A percentile compares a stretch with the other conserved stretches of the same genome.
phyloP scores from a whole-genome alignment of 768 basidiomycete species.

The Podaxis sp. region DNA sequence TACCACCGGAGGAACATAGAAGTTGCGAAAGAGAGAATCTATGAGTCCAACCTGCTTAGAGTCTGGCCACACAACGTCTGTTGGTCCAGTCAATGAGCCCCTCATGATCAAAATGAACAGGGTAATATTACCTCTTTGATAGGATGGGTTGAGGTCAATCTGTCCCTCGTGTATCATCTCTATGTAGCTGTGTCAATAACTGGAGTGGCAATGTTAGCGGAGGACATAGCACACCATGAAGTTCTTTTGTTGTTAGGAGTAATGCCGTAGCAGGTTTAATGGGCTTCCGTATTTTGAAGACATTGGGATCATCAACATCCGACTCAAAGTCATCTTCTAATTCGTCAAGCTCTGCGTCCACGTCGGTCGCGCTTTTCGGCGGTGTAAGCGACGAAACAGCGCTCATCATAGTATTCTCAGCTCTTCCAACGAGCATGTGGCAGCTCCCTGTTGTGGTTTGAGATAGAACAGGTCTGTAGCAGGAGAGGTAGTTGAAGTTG shows the following conservation, averaged over 20 bases:
- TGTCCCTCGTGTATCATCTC: constrained; percentile 65
- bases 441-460: background rate
- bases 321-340: constrained; percentile 45
- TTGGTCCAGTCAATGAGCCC: background rate
- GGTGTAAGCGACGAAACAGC: background rate
- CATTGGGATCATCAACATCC: constrained; percentile 35
- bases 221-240: constrained; percentile 41
- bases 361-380: constrained; percentile 8
- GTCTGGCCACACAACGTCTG: constrained; percentile 78
- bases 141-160: constrained; percentile 64
- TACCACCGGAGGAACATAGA: constrained; percentile 76
- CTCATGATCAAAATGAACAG: background rate
- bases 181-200: constrained; percentile 22
- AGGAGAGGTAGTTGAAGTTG: background rate
- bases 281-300: constrained; percentile 42
- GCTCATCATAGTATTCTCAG: background rate
- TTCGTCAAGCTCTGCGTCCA: constrained; percentile 40
- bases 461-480: background rate
- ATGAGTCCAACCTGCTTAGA: constrained; percentile 69
- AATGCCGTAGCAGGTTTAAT: constrained; percentile 38
- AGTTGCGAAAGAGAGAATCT: constrained; percentile 76
- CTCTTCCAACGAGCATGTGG: background rate
- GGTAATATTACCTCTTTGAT: constrained; percentile 14
- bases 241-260: constrained; percentile 40
- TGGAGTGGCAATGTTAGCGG: background rate